Evolutionary conservation across 1,139 yeast genomes (phyloP).

Genomic region (Geotrichum restrictum): DNA sequence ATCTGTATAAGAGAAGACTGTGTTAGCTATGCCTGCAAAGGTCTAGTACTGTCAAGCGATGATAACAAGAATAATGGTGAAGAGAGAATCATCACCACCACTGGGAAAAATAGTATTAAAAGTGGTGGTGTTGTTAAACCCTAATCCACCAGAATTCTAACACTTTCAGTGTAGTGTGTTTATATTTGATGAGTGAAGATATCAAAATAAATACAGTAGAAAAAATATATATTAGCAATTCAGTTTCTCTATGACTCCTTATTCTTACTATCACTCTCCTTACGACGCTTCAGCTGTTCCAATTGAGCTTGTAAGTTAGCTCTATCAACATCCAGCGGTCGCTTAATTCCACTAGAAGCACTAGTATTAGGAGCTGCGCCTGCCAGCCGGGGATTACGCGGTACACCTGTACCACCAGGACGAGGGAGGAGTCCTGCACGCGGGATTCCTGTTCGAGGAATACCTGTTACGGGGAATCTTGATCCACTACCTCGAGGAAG

Average conservation of each 20-base stretch:
- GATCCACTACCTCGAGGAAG: not conserved
- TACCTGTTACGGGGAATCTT: not conserved
- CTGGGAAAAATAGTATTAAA: no score
- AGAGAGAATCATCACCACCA: no score
- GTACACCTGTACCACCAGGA: not conserved
- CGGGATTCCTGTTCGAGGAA: conserved; percentile 9
- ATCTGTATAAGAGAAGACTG: no score
- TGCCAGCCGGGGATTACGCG: not conserved
- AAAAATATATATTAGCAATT: no score
- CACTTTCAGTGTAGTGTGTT: no score
- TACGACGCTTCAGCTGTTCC: conserved; percentile 4
- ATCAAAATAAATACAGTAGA: no score
- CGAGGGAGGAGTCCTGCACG: conserved; percentile 7
- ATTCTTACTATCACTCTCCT: not conserved
- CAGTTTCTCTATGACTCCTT: not conserved
- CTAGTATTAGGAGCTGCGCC: conserved; percentile 14
- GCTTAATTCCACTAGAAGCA: conserved; percentile 9
- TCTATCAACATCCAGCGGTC: conserved; percentile 5
- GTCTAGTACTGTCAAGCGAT: no score
- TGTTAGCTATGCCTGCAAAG: no score
- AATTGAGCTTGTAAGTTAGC: conserved; percentile 3
- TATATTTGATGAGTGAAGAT: no score
- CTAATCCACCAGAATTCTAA: no score
- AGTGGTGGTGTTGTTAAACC: no score
- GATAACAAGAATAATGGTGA: no score